phyloP scores from a whole-genome alignment of 2,329 filamentous ascomycete species.

The Aspergillus udagawae region DNA sequence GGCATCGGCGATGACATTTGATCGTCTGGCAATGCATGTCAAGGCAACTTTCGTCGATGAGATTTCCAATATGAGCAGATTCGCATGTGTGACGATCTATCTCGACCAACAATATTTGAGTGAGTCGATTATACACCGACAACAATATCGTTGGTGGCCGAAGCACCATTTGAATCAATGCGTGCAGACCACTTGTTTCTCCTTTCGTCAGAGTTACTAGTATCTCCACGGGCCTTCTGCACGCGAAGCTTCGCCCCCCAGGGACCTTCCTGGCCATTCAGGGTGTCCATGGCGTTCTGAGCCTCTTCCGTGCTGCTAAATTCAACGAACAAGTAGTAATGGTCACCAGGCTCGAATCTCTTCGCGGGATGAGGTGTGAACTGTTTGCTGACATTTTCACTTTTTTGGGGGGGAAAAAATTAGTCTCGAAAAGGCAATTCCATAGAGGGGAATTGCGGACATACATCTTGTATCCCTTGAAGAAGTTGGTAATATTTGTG shows the following conservation, averaged over 20 bases:
- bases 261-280: slow-evolving; percentile 39
- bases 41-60: neutral
- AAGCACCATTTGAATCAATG: slow-evolving; percentile 1
- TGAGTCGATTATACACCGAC: slow-evolving; percentile 4
- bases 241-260: slow-evolving; percentile 40
- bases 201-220: slow-evolving; percentile 26
- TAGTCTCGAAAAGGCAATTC: neutral
- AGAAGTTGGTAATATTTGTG: slow-evolving; percentile 42
- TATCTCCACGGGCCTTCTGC: slow-evolving; percentile 38
- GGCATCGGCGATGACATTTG: neutral
- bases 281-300: slow-evolving; percentile 44
- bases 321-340: slow-evolving; percentile 66
- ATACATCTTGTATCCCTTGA: slow-evolving; percentile 43
- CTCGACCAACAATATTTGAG: neutral
- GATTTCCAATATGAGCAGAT: neutral
- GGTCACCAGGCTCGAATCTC: slow-evolving; percentile 49
- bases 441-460: slow-evolving; percentile 9
- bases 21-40: neutral
- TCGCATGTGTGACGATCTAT: neutral
- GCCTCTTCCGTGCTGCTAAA: slow-evolving; percentile 55
- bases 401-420: slow-evolving; percentile 10
- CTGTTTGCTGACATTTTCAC: slow-evolving; percentile 47
- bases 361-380: slow-evolving; percentile 59
- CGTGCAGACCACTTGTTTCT: slow-evolving; percentile 18
- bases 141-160: slow-evolving; percentile 4